A percentile compares a stretch with the other conserved stretches of the same genome.
phyloP scores from a whole-genome alignment of 176 grass and related monocot genomes.

The bread wheat (Triticum aestivum) region IWGSC_CS_RefSeq_v2.1 NC_057805.1:350553669-350554168 shows the following conservation, averaged over 20 bases:
- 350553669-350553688: no score
- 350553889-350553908: no score
- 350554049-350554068: slow-evolving; percentile 69
- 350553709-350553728: no score
- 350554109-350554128: slow-evolving; percentile 62
- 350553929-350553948: not conserved
- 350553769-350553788: not conserved
- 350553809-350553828: no score
- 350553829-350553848: no score
- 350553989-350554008: not conserved
- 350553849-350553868: not conserved
- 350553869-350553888: not conserved
- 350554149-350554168: slow-evolving; percentile 66
- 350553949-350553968: not conserved
- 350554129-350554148: slow-evolving; percentile 75
- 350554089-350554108: slow-evolving; percentile 49
- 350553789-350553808: not conserved
- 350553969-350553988: not conserved
- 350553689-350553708: no score
- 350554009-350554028: not conserved
- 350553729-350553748: not conserved
- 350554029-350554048: slow-evolving; percentile 53
- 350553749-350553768: not conserved
- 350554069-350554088: slow-evolving; percentile 59
- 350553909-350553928: not conserved